phyloP scores from a whole-genome alignment of 2,329 filamentous ascomycete genomes.

The Trichocomaceae sp. region DNA sequence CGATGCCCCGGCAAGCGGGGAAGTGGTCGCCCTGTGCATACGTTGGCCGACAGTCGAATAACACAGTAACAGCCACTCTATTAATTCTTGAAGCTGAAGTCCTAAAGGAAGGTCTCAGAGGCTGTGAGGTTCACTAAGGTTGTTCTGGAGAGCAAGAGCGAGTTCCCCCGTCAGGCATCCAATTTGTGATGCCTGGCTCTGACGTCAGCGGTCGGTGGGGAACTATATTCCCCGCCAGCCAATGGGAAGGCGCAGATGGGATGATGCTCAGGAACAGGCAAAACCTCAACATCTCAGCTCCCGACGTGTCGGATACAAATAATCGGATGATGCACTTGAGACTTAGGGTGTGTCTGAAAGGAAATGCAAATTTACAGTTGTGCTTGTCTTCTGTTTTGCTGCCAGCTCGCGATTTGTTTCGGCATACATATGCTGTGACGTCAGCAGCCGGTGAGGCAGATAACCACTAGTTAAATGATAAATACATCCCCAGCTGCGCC shows the following conservation, averaged over 20 bases:
- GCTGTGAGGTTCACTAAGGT: no score
- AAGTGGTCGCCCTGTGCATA: neutral
- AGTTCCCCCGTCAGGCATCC: neutral
- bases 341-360: no score
- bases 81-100: no score
- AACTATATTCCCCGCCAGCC: neutral
- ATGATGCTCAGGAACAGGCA: neutral
- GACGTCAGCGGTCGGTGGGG: constrained; percentile 1
- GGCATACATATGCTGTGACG: no score
- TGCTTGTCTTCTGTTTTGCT: neutral
- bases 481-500: no score
- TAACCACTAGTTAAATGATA: no score
- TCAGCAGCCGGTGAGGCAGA: neutral
- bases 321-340: neutral
- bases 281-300: neutral
- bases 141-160: neutral
- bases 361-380: no score
- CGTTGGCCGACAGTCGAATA: neutral
- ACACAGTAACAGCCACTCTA: neutral
- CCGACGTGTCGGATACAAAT: neutral
- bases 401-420: no score
- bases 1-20: neutral
- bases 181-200: neutral
- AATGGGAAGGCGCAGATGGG: neutral
- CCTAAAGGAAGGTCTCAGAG: neutral